phyloP scores from a whole-genome alignment of 441 rosid genomes.

The Jatropha podagrica region DNA sequence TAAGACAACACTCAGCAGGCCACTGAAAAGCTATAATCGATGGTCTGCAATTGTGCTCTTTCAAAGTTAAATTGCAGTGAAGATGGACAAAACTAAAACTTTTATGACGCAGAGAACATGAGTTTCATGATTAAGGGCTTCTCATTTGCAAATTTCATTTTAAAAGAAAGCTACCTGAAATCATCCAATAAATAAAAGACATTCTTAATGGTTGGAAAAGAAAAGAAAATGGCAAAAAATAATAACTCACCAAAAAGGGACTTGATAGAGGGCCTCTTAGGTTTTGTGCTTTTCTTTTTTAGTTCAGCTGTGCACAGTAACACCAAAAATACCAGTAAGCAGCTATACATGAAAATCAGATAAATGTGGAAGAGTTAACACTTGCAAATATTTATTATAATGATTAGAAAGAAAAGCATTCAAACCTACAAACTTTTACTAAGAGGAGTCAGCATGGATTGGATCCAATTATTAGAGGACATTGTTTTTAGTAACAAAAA shows the following conservation, averaged over 20 bases:
- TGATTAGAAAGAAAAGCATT: not conserved
- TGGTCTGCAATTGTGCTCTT: not conserved
- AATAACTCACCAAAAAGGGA: constrained; percentile 80
- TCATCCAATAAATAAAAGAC: not conserved
- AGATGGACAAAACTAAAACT: not conserved
- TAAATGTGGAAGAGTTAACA: not conserved
- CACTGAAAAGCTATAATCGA: too few relatives aligned
- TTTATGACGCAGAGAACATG: not conserved
- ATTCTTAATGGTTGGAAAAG: not conserved
- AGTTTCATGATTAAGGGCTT: not conserved
- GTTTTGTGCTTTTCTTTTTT: constrained; percentile 85
- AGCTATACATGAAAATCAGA: constrained; percentile 1
- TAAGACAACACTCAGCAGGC: not conserved
- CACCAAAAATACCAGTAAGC: constrained; percentile 13
- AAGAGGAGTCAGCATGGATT: not conserved
- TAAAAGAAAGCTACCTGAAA: not conserved
- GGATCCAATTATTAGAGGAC: not conserved
- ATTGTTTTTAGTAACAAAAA: not conserved
- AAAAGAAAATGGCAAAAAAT: not conserved
- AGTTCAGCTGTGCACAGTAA: constrained; percentile 57
- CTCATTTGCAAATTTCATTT: not conserved
- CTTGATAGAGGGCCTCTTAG: constrained; percentile 92
- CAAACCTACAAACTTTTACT: not conserved
- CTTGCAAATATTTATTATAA: not conserved
- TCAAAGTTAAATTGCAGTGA: not conserved